phyloP scores from a whole-genome alignment of 2,329 filamentous ascomycete genomes.

The Zasmidium angulare region DNA sequence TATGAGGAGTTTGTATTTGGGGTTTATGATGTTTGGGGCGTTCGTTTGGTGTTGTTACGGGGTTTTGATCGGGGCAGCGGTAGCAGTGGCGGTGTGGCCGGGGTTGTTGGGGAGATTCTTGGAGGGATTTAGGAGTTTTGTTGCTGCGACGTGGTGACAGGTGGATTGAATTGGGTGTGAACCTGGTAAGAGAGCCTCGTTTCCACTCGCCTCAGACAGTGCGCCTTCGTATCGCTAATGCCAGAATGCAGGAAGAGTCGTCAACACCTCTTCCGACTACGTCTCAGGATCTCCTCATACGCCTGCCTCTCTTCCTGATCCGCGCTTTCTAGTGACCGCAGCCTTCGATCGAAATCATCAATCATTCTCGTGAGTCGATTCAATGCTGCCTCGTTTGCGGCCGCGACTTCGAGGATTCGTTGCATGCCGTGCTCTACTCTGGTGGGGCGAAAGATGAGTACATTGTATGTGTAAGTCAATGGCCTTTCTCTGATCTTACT shows the following conservation, averaged over 20 bases:
- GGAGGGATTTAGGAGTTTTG: not conserved
- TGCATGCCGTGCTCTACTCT: slow-evolving; percentile 3
- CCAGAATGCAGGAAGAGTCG: no score
- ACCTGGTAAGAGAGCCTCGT: no score
- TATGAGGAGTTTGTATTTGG: not conserved
- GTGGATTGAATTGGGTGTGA: no score
- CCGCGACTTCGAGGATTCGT: slow-evolving; percentile 6
- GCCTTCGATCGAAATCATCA: slow-evolving; percentile 5
- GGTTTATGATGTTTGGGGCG: not conserved
- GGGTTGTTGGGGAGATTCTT: not conserved
- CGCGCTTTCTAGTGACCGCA: slow-evolving; percentile 1
- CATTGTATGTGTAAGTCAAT: no score
- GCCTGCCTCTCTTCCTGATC: not conserved
- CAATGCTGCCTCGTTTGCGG: slow-evolving; percentile 5
- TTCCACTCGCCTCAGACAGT: no score
- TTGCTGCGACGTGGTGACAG: no score
- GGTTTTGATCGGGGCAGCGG: not conserved
- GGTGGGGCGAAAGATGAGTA: no score
- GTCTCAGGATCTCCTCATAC: not conserved
- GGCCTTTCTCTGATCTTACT: no score
- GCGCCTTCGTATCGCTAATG: no score
- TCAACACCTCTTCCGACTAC: not conserved
- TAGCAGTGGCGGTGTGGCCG: not conserved
- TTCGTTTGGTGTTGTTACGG: not conserved
- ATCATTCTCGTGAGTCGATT: not conserved